Evolutionary conservation across 2,329 filamentous ascomycete genomes (phyloP), one percentile per base, ranked within the genome.

Genomic region (Claviceps citrina): DNA sequence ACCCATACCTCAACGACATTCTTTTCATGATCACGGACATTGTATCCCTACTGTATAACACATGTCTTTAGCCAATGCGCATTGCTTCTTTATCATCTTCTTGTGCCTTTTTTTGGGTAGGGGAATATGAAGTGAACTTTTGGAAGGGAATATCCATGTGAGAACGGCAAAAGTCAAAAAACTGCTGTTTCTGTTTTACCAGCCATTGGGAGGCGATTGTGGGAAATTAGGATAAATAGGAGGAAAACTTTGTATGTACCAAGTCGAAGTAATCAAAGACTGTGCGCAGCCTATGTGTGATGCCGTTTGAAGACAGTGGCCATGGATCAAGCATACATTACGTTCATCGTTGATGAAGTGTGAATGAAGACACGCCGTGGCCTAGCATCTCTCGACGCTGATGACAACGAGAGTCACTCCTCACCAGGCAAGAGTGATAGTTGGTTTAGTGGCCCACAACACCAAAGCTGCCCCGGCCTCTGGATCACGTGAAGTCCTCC

Each of bases 1-100:
- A 19, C 27, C 27, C 27, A 28, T 22, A 20, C 31, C 20, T 31
- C 35, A n/a, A 35, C 30, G 40, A 40, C 16, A 24, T 36, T 4
- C 27, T 30, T 4, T 39, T 44, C 26, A 44, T 40, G 47, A 45
- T 38, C 10, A 41, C 32, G 49, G 41, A 48, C 41, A 31, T 16
- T 50, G 48, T 48, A 54, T 47, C 43, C 44, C 45, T 50, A 53
- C 19, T 44, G 57, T 60, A 55, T 48, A 56, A 54, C 49, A 50
- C 49, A 51, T 44, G 45, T 51, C 47, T 46, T 53, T 50, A 61
- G 57, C 57, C 57, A 56, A 46, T 58, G 59, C 59, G 59, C 52
- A 22, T 52, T 47, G 46, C 46, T 57, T 53, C 42, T 48, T 49
- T 49, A 54, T 48, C 49, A 10, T 49, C 13, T 22, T 35, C 35